Percentiles rank a stretch among this genome's conserved stretches.
These are phyloP conservation scores for Plasmodiophora brassicae DNA, from an alignment of 208 protist genomes.

Conservation along the genomic window DNA sequence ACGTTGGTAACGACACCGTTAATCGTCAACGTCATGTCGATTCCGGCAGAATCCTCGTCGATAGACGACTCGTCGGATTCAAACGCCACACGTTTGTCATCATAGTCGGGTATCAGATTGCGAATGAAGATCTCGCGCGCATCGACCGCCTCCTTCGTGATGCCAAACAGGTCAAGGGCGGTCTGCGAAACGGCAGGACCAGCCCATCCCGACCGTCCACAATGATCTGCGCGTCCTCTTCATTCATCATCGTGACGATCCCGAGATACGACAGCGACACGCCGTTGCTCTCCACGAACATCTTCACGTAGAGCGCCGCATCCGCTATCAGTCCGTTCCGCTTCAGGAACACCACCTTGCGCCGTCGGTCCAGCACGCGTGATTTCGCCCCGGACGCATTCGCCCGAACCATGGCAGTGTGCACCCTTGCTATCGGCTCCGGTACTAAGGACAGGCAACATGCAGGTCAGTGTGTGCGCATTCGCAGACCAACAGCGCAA, in stretches of 20 bases:
- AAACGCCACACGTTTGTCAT: neutral
- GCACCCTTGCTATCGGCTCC: neutral
- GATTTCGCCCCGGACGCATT: neutral
- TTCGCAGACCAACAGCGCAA: no score
- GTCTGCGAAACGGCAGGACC: neutral
- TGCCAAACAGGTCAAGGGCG: neutral
- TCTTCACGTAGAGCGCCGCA: neutral
- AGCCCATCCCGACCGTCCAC: neutral
- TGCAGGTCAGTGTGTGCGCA: no score
- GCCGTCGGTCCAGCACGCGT: neutral
- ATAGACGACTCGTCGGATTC: neutral
- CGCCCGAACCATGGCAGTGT: neutral
- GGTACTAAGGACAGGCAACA: neutral
- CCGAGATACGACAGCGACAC: neutral
- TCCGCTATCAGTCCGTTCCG: neutral
- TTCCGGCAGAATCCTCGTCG: neutral
- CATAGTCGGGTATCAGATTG: neutral
- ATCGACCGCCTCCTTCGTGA: conserved; percentile 10
- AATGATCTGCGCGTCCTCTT: neutral
- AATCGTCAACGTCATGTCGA: neutral
- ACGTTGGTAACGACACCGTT: neutral
- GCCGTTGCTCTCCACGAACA: neutral
- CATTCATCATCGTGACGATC: neutral
- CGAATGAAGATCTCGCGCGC: neutral
- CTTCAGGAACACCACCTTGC: neutral